A percentile compares a stretch with the other conserved stretches of the same genome.
Conservation (phyloP, 768 basidiomycete genomes). For the Roridomyces roridus region DNA sequence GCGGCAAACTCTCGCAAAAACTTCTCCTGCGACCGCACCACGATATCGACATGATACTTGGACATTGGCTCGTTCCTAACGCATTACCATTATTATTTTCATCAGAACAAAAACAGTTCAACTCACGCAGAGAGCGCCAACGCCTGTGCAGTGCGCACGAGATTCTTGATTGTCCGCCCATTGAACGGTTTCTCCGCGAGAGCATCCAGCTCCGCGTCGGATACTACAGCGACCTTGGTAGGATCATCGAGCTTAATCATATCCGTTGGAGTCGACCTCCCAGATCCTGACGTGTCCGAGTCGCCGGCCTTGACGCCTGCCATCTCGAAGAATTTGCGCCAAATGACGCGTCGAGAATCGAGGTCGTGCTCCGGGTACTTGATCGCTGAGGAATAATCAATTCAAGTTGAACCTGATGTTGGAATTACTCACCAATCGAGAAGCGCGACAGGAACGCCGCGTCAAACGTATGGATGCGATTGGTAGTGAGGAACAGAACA, state of each 20-base stretch:
- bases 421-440: slow-evolving; percentile 31
- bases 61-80: background rate
- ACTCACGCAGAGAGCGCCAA: slow-evolving; percentile 31
- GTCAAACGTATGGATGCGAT: slow-evolving; percentile 42
- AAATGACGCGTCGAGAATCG: slow-evolving; percentile 26
- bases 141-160: slow-evolving; percentile 37
- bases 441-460: slow-evolving; percentile 45
- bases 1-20: slow-evolving; percentile 28
- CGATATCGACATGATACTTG: slow-evolving; percentile 29
- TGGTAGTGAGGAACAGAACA: slow-evolving; percentile 47
- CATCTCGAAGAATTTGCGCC: slow-evolving; percentile 33
- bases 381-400: slow-evolving; percentile 20
- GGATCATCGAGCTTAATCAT: slow-evolving; percentile 12
- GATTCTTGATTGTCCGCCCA: slow-evolving; percentile 37
- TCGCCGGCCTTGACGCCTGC: slow-evolving; percentile 14
- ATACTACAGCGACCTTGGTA: slow-evolving; percentile 12
- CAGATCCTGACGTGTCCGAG: slow-evolving; percentile 4
- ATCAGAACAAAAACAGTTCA: background rate
- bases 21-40: slow-evolving; percentile 32
- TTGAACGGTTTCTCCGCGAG: slow-evolving; percentile 34
- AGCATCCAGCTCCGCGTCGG: slow-evolving; percentile 26
- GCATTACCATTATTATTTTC: background rate
- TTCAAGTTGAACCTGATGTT: background rate
- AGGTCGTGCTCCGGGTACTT: slow-evolving; percentile 33
- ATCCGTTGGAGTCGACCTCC: slow-evolving; percentile 12